Conservation (phyloP, 2,329 filamentous ascomycete species). For the Fusarium decemcellulare region DNA sequence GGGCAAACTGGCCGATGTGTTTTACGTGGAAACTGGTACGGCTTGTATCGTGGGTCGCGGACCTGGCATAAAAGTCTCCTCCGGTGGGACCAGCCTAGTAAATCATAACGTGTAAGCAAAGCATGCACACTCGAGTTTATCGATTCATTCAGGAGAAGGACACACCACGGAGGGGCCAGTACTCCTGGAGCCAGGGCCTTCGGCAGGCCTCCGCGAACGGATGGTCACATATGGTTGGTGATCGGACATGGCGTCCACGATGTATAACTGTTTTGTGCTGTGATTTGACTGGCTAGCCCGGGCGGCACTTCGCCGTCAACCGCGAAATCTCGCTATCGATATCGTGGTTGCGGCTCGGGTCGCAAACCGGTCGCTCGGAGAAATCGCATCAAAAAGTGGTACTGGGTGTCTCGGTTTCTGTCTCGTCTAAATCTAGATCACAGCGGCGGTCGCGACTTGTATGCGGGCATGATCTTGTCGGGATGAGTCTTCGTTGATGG, state of each 20-base stretch:
- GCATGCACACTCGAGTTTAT: neutral
- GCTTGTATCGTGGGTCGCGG: conserved; percentile 69
- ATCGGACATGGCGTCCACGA: conserved; percentile 54
- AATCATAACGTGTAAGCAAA: conserved; percentile 34
- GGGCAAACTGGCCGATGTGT: conserved; percentile 68
- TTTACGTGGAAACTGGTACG: conserved; percentile 72
- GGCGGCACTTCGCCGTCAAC: conserved; percentile 17
- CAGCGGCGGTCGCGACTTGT: conserved; percentile 12
- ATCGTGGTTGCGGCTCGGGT: conserved; percentile 12
- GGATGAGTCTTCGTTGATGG: conserved; percentile 4
- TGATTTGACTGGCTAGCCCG: conserved; percentile 10
- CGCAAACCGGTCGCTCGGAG: conserved; percentile 20
- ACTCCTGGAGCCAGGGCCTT: conserved; percentile 62
- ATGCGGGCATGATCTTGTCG: conserved; percentile 32
- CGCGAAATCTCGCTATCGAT: conserved; percentile 5
- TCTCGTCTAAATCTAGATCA: conserved; percentile 13
- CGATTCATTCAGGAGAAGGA: conserved; percentile 34
- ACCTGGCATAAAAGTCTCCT: conserved; percentile 49
- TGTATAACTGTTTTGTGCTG: conserved; percentile 2
- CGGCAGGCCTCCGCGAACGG: conserved; percentile 62
- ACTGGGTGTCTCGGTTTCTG: conserved; percentile 11
- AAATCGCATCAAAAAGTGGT: conserved; percentile 10
- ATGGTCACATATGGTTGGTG: conserved; percentile 67
- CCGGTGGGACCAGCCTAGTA: conserved; percentile 33
- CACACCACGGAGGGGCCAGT: conserved; percentile 63